Evolutionary conservation across 129 eudicot genomes (phyloP), one percentile per base, ranked within the genome.

Genomic region (Flaveria linearis): DNA sequence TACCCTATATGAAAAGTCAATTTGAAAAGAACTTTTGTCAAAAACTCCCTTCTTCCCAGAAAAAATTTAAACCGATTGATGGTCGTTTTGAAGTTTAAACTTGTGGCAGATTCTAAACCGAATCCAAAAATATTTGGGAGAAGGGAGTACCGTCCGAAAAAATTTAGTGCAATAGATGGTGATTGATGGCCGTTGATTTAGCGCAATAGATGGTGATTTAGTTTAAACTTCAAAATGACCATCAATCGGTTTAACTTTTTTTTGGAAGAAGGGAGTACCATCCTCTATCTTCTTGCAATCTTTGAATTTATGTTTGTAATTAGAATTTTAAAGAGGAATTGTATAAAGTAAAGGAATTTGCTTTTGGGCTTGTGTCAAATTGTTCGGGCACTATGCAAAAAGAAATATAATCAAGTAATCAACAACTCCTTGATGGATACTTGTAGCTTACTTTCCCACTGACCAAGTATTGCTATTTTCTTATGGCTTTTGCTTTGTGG

Each of bases 401-500:
- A 72, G 15, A 55, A 9, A 14, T 42, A 58, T 43, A 41, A 18
- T 41, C 11, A 73, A 73, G 69, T 73, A 73, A 41, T 22, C 68
- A 41, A 57, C 61, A 39, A 76, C 25, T 67, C 16, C n/a, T 52
- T 50, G 73, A 76, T 67, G 33, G 74, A 56, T 76, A 22, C 56
- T 42, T 36, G 39, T 68, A 76, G n/a, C 53, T 66, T 55, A 55
- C 62, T 22, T 63, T 46, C 60, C 47, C 80, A 47, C 52, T 75
- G 50, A 75, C 52, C 80, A 13, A 47, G 41, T 49, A 12, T 75
- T 49, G 63, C 51, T 64, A 63, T 46, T 63, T 13, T 50, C 52
- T 76, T 33, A 76, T 1, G 52, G 28, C 50, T 76, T 66, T 10
- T 76, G 74, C 71, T 66, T 6, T 51, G 80, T 76, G 67, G 67